Percentiles rank a stretch among this genome's conserved stretches.
These are phyloP conservation scores for Beauveria bassiana DNA, from an alignment of 2,329 filamentous ascomycete species.

Conservation along the genomic window DNA sequence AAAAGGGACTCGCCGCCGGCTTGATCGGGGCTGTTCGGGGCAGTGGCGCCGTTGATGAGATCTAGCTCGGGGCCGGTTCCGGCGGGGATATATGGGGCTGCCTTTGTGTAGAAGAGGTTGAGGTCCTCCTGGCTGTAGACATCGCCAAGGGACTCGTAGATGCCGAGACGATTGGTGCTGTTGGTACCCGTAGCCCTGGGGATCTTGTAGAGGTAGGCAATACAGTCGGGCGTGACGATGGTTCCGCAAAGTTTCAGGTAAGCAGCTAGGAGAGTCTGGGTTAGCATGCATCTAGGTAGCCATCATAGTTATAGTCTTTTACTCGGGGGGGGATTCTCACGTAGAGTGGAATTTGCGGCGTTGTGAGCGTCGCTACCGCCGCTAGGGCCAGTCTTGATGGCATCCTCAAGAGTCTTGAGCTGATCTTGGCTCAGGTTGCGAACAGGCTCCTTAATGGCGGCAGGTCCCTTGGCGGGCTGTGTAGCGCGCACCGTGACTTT, in stretches of 20 bases:
- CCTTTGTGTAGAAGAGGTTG: slow-evolving; percentile 38
- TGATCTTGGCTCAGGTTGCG: slow-evolving; percentile 18
- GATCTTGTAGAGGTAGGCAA: slow-evolving; percentile 40
- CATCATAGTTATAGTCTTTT: neutral
- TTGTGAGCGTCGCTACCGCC: neutral
- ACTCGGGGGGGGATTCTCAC: neutral
- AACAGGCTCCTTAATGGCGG: slow-evolving; percentile 4
- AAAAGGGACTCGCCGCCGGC: slow-evolving; percentile 41
- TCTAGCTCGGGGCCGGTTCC: slow-evolving; percentile 36
- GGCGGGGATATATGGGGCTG: slow-evolving; percentile 31
- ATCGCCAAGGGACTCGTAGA: slow-evolving; percentile 45
- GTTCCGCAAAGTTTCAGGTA: slow-evolving; percentile 33
- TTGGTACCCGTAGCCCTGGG: slow-evolving; percentile 28
- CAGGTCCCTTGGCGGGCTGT: neutral
- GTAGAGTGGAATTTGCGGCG: neutral
- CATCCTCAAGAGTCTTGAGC: neutral
- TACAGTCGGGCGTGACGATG: slow-evolving; percentile 50
- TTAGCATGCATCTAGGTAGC: neutral
- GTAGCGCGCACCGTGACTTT: slow-evolving; percentile 12
- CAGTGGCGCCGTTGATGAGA: slow-evolving; percentile 38
- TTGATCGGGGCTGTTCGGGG: slow-evolving; percentile 27
- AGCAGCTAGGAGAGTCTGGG: neutral
- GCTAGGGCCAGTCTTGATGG: slow-evolving; percentile 5
- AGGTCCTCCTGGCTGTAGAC: slow-evolving; percentile 43
- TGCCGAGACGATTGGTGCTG: slow-evolving; percentile 40